phyloP scores from a whole-genome alignment of 768 basidiomycete species.

The Xerocomellus intermedius region DNA sequence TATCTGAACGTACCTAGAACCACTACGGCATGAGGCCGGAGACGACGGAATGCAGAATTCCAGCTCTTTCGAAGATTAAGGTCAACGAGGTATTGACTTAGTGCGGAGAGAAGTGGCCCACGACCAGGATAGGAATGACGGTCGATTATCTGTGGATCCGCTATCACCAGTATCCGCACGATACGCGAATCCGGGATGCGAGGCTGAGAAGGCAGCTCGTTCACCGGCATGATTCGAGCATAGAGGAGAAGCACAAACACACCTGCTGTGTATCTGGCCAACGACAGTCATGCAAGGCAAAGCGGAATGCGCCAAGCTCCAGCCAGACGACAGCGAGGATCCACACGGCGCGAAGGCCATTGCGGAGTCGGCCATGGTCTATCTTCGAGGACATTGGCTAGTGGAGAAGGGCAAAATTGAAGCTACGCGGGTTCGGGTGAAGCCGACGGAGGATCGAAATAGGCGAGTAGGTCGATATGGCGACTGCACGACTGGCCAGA shows the following conservation, averaged over 20 bases:
- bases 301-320: constrained; percentile 60
- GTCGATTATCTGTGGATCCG: constrained; percentile 88
- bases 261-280: constrained; percentile 57
- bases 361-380: constrained; percentile 16
- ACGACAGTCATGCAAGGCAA: constrained; percentile 45
- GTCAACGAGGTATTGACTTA: constrained; percentile 71
- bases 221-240: background rate
- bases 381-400: constrained; percentile 2
- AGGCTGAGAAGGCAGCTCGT: constrained; percentile 11
- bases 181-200: constrained; percentile 20
- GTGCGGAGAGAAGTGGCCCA: constrained; percentile 47
- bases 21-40: constrained; percentile 68
- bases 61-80: constrained; percentile 84
- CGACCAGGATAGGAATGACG: constrained; percentile 69
- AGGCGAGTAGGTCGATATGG: background rate
- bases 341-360: constrained; percentile 58
- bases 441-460: constrained; percentile 2
- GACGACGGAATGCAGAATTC: constrained; percentile 54
- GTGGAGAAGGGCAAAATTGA: background rate
- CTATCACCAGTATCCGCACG: constrained; percentile 60
- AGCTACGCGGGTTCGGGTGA: constrained; percentile 1
- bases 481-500: too few species aligned
- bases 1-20: constrained; percentile 55
- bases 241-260: constrained; percentile 13
- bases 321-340: constrained; percentile 63